Evolutionary conservation across 2,329 filamentous ascomycete genomes (phyloP).

Genomic region (Pseudogymnoascus sp.): DNA sequence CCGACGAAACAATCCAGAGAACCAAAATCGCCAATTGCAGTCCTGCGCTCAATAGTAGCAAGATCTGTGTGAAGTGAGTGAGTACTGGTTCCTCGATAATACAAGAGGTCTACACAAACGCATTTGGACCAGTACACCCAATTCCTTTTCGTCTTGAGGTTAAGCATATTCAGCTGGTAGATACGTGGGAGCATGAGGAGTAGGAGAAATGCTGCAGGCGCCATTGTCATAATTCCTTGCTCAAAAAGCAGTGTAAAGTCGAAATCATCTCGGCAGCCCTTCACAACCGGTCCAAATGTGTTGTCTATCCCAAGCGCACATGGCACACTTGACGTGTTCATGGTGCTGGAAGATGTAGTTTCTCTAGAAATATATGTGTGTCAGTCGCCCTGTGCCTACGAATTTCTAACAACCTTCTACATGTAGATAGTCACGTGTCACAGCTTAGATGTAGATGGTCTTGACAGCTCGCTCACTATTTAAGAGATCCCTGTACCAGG

Average conservation of each 20-base stretch:
- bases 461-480: not conserved
- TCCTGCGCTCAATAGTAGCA: not conserved
- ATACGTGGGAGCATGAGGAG: not conserved
- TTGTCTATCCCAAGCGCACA: conserved; percentile 14
- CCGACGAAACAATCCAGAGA: not conserved
- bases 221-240: conserved; percentile 18
- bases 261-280: conserved; percentile 22
- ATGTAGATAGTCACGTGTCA: not conserved
- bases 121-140: conserved; percentile 6
- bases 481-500: not conserved
- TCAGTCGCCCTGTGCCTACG: not conserved
- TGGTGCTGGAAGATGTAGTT: not conserved
- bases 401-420: not conserved
- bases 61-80: not conserved
- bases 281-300: conserved; percentile 24
- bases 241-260: conserved; percentile 29
- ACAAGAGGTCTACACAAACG: conserved; percentile 2
- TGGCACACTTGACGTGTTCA: conserved; percentile 3
- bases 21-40: not conserved
- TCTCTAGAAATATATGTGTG: not conserved
- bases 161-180: not conserved
- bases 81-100: not conserved
- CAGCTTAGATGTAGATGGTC: not conserved
- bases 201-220: not conserved
- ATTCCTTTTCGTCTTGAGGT: not conserved